These are phyloP conservation scores for Ceratocystis papillata DNA, from an alignment of 2,329 filamentous ascomycete genomes.

Conservation along the genomic window DNA sequence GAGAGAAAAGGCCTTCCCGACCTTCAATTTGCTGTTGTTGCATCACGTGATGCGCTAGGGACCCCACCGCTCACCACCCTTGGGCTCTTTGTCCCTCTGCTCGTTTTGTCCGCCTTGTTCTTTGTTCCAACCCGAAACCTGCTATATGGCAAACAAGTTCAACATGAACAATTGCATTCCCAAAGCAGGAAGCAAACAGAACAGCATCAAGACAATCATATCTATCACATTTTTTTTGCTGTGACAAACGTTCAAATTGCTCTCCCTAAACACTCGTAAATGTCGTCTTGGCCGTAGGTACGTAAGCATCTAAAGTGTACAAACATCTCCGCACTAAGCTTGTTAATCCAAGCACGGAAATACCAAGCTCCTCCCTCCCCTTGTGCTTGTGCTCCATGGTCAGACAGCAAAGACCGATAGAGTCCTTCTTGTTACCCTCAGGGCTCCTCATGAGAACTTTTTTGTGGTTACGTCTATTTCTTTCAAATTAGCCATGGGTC, in stretches of 20 bases:
- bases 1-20: too few relatives aligned
- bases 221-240: too few relatives aligned
- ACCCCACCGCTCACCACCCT: background rate
- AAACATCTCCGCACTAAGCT: too few relatives aligned
- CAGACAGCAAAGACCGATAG: too few relatives aligned
- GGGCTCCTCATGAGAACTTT: background rate
- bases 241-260: too few relatives aligned
- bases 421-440: background rate
- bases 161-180: background rate
- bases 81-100: background rate
- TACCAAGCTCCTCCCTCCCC: too few relatives aligned
- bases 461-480: background rate
- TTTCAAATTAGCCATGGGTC: background rate
- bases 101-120: background rate
- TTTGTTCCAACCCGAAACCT: background rate
- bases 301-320: too few relatives aligned
- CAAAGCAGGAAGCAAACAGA: background rate
- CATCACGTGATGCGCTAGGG: background rate
- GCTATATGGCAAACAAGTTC: background rate
- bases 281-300: too few relatives aligned
- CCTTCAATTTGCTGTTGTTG: too few relatives aligned
- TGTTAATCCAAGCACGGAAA: too few relatives aligned
- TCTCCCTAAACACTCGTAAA: too few relatives aligned
- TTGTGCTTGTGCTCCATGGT: too few relatives aligned
- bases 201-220: background rate